Evolutionary conservation across 1,284 basidiomycete genomes (phyloP).

Genomic region (Fistulina hepatica): DNA sequence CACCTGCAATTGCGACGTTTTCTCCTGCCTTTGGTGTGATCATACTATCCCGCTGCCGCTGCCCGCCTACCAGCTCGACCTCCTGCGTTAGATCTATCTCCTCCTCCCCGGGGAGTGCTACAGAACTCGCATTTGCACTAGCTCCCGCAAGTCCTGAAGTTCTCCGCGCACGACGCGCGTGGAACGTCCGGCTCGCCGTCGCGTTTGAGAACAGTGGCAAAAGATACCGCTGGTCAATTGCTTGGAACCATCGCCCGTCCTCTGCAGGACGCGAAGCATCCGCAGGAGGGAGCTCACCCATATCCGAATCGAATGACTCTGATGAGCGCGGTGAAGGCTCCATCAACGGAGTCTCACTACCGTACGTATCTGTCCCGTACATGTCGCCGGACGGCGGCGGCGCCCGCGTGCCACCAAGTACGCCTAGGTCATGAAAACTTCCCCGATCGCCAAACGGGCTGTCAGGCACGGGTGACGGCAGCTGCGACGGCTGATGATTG

Average conservation of each 20-base stretch:
- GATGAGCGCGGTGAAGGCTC: constrained; percentile 54
- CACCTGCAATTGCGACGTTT: constrained; percentile 12
- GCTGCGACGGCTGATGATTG: constrained; percentile 52
- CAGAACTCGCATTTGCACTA: constrained; percentile 20
- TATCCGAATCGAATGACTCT: constrained; percentile 68
- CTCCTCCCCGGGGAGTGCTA: constrained; percentile 46
- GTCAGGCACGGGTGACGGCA: constrained; percentile 18
- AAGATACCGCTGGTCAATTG: constrained; percentile 89
- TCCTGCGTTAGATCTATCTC: constrained; percentile 29
- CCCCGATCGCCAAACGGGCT: no score
- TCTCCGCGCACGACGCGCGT: constrained; percentile 62
- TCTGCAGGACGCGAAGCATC: constrained; percentile 20
- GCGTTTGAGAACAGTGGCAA: constrained; percentile 93
- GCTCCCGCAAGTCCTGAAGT: constrained; percentile 22
- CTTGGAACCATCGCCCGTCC: constrained; percentile 91
- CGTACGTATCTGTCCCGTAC: constrained; percentile 19
- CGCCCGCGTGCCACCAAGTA: no score
- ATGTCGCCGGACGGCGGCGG: constrained; percentile 18
- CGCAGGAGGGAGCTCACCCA: constrained; percentile 42
- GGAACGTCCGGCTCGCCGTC: constrained; percentile 80
- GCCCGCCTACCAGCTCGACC: constrained; percentile 27
- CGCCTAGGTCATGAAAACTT: no score
- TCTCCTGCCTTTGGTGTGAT: constrained; percentile 6
- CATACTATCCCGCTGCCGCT: constrained; percentile 7
- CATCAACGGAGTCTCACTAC: constrained; percentile 9